Conservation (phyloP, 2,329 filamentous ascomycete species). For the Fusarium azukiicola region DNA sequence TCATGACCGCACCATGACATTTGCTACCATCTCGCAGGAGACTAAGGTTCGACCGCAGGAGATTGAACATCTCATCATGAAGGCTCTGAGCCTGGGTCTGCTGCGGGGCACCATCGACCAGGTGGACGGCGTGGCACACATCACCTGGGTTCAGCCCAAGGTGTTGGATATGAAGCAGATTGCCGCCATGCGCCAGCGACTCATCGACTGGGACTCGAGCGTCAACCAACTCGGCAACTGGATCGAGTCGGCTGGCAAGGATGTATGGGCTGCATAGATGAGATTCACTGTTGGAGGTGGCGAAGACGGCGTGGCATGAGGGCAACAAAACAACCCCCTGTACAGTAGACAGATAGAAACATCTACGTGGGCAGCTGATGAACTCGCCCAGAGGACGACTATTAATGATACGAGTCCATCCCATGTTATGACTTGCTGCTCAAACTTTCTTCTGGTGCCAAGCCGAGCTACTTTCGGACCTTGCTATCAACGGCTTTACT, state of each 20-base stretch:
- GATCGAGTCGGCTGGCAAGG: constrained; percentile 96
- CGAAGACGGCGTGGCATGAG: constrained; percentile 26
- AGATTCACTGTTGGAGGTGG: constrained; percentile 14
- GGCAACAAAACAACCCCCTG: constrained; percentile 47
- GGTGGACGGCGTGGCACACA: constrained; percentile 95
- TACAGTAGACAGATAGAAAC: constrained; percentile 56
- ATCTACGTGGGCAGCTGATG: constrained; percentile 48
- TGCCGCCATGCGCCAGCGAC: constrained; percentile 91
- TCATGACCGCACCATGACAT: constrained; percentile 97
- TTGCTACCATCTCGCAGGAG: constrained; percentile 92
- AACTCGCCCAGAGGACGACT: constrained; percentile 46
- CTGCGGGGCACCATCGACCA: constrained; percentile 97
- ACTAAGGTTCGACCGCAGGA: constrained; percentile 95
- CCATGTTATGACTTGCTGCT: constrained; percentile 18
- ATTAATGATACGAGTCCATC: constrained; percentile 46
- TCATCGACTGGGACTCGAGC: constrained; percentile 97
- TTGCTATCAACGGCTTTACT: not conserved
- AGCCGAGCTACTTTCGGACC: not conserved
- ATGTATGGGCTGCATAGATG: constrained; percentile 93
- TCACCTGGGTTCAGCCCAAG: constrained; percentile 99
- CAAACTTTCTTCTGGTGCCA: not conserved
- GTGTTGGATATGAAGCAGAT: constrained; percentile 98
- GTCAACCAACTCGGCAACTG: constrained; percentile 98
- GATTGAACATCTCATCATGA: constrained; percentile 99
- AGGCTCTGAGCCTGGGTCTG: constrained; percentile 96